Conservation (phyloP, 805 yeast species). For the Candida dajiaensis region DNA sequence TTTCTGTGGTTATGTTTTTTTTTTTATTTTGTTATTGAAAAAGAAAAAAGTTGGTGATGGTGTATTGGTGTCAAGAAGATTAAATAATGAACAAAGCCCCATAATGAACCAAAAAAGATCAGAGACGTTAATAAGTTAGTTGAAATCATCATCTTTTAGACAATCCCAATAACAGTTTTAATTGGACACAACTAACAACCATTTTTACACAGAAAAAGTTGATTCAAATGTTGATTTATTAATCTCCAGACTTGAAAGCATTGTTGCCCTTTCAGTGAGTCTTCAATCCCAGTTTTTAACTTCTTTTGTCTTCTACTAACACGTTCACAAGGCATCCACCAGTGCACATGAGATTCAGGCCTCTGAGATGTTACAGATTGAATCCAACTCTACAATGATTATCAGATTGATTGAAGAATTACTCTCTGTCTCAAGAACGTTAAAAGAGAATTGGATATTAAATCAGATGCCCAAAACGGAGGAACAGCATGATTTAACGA, state of each 20-base stretch:
- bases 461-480: slow-evolving; percentile 40
- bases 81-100: slow-evolving; percentile 16
- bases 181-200: slow-evolving; percentile 1
- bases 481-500: slow-evolving; percentile 7
- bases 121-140: slow-evolving; percentile 34
- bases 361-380: slow-evolving; percentile 49
- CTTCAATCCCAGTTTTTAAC: neutral
- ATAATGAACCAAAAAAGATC: slow-evolving; percentile 36
- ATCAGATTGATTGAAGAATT: slow-evolving; percentile 48
- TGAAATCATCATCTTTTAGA: no score
- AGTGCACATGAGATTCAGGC: slow-evolving; percentile 33
- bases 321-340: slow-evolving; percentile 14
- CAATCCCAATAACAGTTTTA: neutral
- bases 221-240: slow-evolving; percentile 46
- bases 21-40: no score
- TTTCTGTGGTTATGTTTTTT: no score
- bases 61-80: no score
- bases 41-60: neutral
- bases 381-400: slow-evolving; percentile 46
- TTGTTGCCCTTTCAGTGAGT: slow-evolving; percentile 37
- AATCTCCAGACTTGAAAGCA: slow-evolving; percentile 46
- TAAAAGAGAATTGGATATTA: slow-evolving; percentile 52
- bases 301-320: no score
- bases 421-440: slow-evolving; percentile 38
- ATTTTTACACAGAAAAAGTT: slow-evolving; percentile 37